These are phyloP conservation scores for Neurospora sp. DNA, from an alignment of 495 filamentous ascomycete species.

Conservation along the genomic window DNA sequence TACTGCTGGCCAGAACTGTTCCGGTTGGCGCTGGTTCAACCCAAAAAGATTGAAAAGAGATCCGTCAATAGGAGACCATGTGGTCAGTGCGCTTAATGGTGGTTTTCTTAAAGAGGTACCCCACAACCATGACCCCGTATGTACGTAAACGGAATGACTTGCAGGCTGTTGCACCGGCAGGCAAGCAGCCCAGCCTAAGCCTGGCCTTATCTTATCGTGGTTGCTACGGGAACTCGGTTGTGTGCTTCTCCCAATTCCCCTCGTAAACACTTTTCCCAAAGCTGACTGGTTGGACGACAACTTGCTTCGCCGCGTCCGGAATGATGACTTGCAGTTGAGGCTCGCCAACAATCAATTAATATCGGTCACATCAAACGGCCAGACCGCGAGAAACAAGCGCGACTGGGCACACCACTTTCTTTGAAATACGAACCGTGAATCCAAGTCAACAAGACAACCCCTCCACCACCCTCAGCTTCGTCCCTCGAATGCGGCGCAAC, in stretches of 20 bases:
- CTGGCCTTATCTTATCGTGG: neutral
- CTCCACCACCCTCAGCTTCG: neutral
- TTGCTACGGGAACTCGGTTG: neutral
- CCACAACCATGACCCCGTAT: neutral
- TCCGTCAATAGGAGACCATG: neutral
- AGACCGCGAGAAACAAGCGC: neutral
- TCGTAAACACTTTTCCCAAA: neutral
- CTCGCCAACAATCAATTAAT: neutral
- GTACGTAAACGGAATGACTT: neutral
- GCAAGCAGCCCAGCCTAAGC: neutral
- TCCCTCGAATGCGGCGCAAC: neutral
- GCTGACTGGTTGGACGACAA: neutral
- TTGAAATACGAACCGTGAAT: neutral
- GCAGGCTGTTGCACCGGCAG: neutral
- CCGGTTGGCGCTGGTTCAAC: neutral
- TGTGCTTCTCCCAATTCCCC: neutral
- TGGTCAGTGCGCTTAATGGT: neutral
- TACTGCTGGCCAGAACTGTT: neutral
- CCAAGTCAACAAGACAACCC: neutral
- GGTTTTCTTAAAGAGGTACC: neutral
- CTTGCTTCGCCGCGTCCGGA: neutral
- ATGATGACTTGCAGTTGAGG: neutral
- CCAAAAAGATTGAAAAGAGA: neutral
- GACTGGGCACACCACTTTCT: neutral
- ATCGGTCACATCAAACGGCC: neutral